Conservation (phyloP, 2,329 filamentous ascomycete genomes). For the Cercospora sp. region DNA sequence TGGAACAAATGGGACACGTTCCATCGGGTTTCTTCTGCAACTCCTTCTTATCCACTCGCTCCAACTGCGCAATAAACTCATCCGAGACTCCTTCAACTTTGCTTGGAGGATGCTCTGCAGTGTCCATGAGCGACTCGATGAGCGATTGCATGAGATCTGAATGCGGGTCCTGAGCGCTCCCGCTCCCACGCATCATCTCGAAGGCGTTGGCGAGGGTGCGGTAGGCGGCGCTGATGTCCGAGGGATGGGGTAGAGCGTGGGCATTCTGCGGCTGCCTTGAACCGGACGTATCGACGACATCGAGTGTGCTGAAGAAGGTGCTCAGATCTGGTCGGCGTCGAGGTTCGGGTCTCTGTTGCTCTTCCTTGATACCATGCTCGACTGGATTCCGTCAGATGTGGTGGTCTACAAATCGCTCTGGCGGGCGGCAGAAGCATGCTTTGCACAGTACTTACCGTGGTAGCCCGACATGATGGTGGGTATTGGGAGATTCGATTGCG, state of each 20-base stretch:
- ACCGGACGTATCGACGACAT: conserved; percentile 57
- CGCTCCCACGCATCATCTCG: conserved; percentile 53
- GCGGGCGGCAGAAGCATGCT: not conserved
- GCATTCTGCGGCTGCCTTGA: conserved; percentile 52
- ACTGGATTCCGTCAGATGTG: not conserved
- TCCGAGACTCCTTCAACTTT: conserved; percentile 63
- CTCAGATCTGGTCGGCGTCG: conserved; percentile 62
- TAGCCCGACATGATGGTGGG: conserved; percentile 5
- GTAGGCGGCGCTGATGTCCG: conserved; percentile 60
- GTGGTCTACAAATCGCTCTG: not conserved
- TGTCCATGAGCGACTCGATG: conserved; percentile 56
- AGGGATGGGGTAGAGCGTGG: conserved; percentile 61
- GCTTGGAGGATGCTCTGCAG: conserved; percentile 59
- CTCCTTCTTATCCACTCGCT: conserved; percentile 58
- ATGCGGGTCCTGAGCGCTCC: conserved; percentile 22
- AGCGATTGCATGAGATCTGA: conserved; percentile 54
- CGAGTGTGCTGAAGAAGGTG: conserved; percentile 64
- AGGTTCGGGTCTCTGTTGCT: not conserved
- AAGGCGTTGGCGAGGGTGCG: conserved; percentile 61
- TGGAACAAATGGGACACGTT: conserved; percentile 61
- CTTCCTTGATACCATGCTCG: conserved; percentile 14
- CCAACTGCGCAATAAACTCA: conserved; percentile 60
- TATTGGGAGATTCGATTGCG: not conserved
- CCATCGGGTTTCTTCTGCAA: conserved; percentile 49
- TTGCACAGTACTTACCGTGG: not conserved